Percentiles rank a stretch among this genome's conserved stretches.
These are phyloP conservation scores for Pichia cactophila DNA, from an alignment of 1,139 yeast genomes.

Conservation along the genomic window DNA sequence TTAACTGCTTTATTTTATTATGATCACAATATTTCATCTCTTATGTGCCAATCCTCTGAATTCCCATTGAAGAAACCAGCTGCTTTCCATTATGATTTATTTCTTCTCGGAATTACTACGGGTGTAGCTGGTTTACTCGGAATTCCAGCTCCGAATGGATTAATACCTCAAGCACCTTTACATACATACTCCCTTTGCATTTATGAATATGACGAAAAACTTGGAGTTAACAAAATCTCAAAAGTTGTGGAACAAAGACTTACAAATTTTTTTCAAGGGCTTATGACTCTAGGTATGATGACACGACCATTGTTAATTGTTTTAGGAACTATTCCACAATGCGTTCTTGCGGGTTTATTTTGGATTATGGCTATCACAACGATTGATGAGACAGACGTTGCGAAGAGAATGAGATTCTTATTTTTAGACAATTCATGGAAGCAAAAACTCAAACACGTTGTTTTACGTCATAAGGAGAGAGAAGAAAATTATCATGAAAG, in stretches of 20 bases:
- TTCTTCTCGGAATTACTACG: slow-evolving; percentile 76
- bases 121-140: slow-evolving; percentile 84
- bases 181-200: slow-evolving; percentile 78
- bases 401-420: slow-evolving; percentile 54
- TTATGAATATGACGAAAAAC: slow-evolving; percentile 33
- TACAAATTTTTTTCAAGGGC: slow-evolving; percentile 78
- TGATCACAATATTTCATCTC: slow-evolving; percentile 90
- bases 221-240: slow-evolving; percentile 35
- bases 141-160: slow-evolving; percentile 91
- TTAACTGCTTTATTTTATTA: slow-evolving; percentile 80
- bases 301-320: slow-evolving; percentile 76
- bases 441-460: slow-evolving; percentile 6
- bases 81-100: slow-evolving; percentile 88
- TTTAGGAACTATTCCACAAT: slow-evolving; percentile 85
- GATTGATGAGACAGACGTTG: slow-evolving; percentile 56
- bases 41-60: slow-evolving; percentile 81
- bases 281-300: slow-evolving; percentile 82
- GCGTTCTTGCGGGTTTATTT: slow-evolving; percentile 84
- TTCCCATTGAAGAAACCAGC: slow-evolving; percentile 82
- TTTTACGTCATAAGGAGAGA: slow-evolving; percentile 2
- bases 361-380: slow-evolving; percentile 91
- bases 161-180: slow-evolving; percentile 94
- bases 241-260: slow-evolving; percentile 84
- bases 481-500: not conserved
- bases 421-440: slow-evolving; percentile 46